Conservation (phyloP, 441 rosid genomes). For the Mallotus japonicus region DNA sequence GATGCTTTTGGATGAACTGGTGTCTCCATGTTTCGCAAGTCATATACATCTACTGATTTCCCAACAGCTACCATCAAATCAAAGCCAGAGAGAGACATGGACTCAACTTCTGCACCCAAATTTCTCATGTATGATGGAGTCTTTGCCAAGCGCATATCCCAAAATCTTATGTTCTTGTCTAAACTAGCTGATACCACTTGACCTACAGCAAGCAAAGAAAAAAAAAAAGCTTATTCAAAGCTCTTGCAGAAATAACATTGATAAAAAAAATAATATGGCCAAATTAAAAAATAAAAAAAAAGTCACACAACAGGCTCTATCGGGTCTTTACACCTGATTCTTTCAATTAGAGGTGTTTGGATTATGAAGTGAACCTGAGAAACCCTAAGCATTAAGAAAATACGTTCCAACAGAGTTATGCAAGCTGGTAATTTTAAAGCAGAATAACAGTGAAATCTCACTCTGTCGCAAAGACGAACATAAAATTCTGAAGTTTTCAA, state of each 20-base stretch:
- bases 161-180: conserved; percentile 61
- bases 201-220: conserved; percentile 39
- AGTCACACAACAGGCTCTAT: not conserved
- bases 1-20: conserved; percentile 49
- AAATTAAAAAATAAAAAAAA: not conserved
- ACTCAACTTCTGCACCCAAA: conserved; percentile 51
- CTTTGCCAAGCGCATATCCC: conserved; percentile 57
- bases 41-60: conserved; percentile 54
- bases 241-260: not conserved
- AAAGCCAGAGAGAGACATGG: conserved; percentile 64
- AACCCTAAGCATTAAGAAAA: not conserved
- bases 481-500: not conserved
- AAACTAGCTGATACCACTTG: conserved; percentile 61
- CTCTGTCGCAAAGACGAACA: not conserved
- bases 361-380: not conserved
- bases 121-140: conserved; percentile 30
- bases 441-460: not conserved
- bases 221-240: not conserved
- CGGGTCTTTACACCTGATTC: not conserved
- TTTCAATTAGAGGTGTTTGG: not conserved
- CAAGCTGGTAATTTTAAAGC: not conserved
- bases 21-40: conserved; percentile 60
- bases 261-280: not conserved
- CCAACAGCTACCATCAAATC: conserved; percentile 63
- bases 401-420: not conserved